Conservation (phyloP, 2,329 filamentous ascomycete species). For the Septoria linicola region DNA sequence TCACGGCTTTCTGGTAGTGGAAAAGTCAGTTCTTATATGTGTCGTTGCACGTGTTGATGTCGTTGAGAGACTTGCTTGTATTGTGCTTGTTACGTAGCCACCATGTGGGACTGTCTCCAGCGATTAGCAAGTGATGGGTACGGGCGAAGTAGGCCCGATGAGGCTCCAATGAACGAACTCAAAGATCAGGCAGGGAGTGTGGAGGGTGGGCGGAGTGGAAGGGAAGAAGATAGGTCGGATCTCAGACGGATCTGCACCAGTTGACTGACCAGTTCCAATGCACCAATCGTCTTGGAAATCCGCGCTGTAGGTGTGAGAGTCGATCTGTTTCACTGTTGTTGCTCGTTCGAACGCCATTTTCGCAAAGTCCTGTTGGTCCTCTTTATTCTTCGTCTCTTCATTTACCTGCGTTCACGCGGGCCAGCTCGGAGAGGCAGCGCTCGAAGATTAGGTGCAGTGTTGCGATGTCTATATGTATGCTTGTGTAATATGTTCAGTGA, state of each 20-base stretch:
- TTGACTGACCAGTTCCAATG: conserved; percentile 59
- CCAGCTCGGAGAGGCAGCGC: neutral
- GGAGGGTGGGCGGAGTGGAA: conserved; percentile 12
- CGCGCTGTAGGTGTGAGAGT: conserved; percentile 59
- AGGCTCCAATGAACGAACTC: neutral
- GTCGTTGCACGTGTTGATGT: conserved; percentile 4
- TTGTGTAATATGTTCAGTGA: neutral
- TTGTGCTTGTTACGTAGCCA: conserved; percentile 64
- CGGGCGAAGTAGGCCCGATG: conserved; percentile 14
- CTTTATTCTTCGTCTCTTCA: neutral
- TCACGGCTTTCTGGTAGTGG: conserved; percentile 52
- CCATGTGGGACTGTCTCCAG: conserved; percentile 63
- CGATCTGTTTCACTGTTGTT: conserved; percentile 49
- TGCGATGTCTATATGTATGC: neutral
- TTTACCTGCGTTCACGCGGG: neutral
- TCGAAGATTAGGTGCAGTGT: neutral
- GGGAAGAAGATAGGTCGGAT: conserved; percentile 13
- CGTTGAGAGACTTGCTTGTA: conserved; percentile 39
- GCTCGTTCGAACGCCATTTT: conserved; percentile 39
- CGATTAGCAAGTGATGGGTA: conserved; percentile 7
- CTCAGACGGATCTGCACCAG: neutral
- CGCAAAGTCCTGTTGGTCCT: neutral
- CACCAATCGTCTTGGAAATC: conserved; percentile 60
- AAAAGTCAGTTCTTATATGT: conserved; percentile 13
- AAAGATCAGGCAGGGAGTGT: conserved; percentile 3